These are phyloP conservation scores for Draba incana DNA, from an alignment of 345 rosid genomes.

Conservation along the genomic window DNA sequence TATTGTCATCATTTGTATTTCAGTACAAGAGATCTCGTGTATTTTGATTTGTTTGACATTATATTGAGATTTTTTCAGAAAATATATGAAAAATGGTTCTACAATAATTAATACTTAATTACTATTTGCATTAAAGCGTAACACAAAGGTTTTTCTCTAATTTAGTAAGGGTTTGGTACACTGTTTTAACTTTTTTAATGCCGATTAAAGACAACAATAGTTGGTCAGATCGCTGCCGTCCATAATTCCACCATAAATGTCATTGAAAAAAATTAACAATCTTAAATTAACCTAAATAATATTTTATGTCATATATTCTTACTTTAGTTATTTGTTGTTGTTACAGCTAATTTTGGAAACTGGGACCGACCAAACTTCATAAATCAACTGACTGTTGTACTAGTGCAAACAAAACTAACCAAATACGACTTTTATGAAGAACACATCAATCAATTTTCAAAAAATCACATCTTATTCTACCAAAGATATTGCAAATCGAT, in stretches of 20 bases:
- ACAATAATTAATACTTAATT: no score
- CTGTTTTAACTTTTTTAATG: background rate
- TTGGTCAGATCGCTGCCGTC: slow-evolving; percentile 31
- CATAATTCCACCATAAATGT: slow-evolving; percentile 8
- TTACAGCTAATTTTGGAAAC: slow-evolving; percentile 37
- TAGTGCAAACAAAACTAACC: slow-evolving; percentile 29
- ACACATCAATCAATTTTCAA: background rate
- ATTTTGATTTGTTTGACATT: background rate
- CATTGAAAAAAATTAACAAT: slow-evolving; percentile 4
- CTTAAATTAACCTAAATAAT: background rate
- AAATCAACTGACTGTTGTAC: slow-evolving; percentile 31
- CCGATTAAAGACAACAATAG: slow-evolving; percentile 5
- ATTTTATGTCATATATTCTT: background rate
- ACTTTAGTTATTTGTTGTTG: slow-evolving; percentile 17
- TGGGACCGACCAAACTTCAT: slow-evolving; percentile 37
- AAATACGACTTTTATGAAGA: slow-evolving; percentile 22
- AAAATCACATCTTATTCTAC: background rate
- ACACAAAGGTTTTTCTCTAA: no score
- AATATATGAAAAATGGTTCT: background rate
- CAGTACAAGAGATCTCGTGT: background rate
- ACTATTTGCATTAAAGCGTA: no score
- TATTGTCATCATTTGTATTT: no score
- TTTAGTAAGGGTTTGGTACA: no score
- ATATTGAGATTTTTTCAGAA: background rate
- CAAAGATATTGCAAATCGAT: background rate